These are phyloP conservation scores for Oryza meyeriana DNA, from an alignment of 176 grass and related monocot genomes.

Conservation along the genomic window DNA sequence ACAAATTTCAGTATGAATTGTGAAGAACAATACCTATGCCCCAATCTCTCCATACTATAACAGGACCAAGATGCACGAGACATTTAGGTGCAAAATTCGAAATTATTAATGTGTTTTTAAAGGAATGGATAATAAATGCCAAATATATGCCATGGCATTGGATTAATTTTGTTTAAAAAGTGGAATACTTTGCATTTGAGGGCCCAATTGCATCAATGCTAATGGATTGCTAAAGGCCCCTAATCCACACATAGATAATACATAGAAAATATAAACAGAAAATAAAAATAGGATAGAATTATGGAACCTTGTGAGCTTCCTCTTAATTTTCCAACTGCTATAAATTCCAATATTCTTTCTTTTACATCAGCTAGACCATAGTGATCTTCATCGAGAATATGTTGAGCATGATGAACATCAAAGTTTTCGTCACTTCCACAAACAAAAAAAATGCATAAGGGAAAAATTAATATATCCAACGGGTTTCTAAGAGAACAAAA, in stretches of 20 bases:
- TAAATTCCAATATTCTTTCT: slow-evolving; percentile 98
- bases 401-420: slow-evolving; percentile 86
- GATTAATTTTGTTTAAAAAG: not conserved
- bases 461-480: not conserved
- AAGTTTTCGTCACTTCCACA: slow-evolving; percentile 86
- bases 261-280: not conserved
- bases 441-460: not conserved
- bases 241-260: slow-evolving; percentile 2
- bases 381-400: slow-evolving; percentile 95
- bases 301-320: slow-evolving; percentile 89
- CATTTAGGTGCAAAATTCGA: not conserved
- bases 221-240: not conserved
- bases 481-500: slow-evolving; percentile 1
- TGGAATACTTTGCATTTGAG: not conserved
- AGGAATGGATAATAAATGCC: too few species aligned
- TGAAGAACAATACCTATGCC: not conserved
- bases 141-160: not conserved
- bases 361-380: slow-evolving; percentile 98
- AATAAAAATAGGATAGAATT: not conserved
- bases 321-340: slow-evolving; percentile 98
- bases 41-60: slow-evolving; percentile 5
- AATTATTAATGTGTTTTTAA: slow-evolving; percentile 1
- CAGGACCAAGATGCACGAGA: not conserved
- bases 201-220: not conserved
- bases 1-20: slow-evolving; percentile 2